Evolutionary conservation across 345 rosid genomes (phyloP).

Genomic region (Camelina neglecta): DNA sequence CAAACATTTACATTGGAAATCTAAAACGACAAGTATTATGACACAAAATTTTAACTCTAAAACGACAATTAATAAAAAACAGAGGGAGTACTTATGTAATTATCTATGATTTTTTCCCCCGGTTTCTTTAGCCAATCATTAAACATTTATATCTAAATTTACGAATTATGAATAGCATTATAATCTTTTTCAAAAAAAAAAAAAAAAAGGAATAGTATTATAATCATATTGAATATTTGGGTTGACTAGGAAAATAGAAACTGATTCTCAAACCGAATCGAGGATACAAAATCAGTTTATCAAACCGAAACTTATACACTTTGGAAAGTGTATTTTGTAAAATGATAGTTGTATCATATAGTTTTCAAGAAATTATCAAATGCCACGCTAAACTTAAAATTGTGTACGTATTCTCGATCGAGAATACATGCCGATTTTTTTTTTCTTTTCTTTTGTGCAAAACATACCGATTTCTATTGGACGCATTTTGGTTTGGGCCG

Average conservation of each 20-base stretch:
- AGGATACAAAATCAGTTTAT: neutral
- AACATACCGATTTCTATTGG: neutral
- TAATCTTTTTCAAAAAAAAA: too few species aligned
- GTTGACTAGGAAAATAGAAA: neutral
- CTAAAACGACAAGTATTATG: too few species aligned
- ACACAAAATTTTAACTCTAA: too few species aligned
- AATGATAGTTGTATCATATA: neutral
- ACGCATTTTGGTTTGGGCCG: neutral
- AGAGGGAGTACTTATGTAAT: neutral
- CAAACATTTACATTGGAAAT: too few species aligned
- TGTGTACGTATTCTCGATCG: neutral
- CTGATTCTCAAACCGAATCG: neutral
- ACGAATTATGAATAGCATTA: neutral
- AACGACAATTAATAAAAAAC: too few species aligned
- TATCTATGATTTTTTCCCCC: neutral
- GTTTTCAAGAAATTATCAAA: slow-evolving; percentile 1
- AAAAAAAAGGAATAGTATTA: neutral
- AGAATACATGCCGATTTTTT: neutral
- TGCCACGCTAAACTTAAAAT: neutral
- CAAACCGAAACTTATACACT: neutral
- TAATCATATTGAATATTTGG: neutral
- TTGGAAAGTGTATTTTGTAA: neutral
- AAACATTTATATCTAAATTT: neutral
- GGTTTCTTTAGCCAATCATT: too few species aligned
- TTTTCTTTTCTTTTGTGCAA: too few species aligned